Evolutionary conservation across 306 rosid genomes (phyloP), one percentile per base, ranked within the genome.

Genomic region (Albizia julibrissin): DNA sequence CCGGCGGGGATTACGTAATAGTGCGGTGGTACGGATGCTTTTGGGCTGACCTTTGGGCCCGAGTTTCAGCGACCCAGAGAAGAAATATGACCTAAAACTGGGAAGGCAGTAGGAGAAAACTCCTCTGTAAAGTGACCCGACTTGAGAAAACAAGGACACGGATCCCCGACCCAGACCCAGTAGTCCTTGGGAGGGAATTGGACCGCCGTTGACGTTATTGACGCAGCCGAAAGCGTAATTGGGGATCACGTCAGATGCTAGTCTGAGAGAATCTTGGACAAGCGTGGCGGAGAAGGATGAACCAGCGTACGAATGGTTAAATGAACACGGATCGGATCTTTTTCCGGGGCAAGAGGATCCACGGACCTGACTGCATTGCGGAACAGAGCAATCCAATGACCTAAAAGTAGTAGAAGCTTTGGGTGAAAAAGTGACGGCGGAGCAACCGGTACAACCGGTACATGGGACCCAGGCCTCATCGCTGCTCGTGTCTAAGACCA

Each of bases 91-190:
- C 65, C 31, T 62, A 1, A 24, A 62, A 62, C 37, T 27, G 69
- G 69, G 69, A 62, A 62, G 69, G 34, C 37, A 62, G 69, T 62
- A 62, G 69, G 69, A 62, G 69, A 62, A 62, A 14, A 62, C 69
- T 62, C 39, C 69, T 13, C 19, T 14, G 19, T 62, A 62, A 13
- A 62, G 3, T 14, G 69, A 27, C 3, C 37, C 69, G 39, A 37
- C 34, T 29, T 62, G 69, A 1, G 39, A 62, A 0, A 62, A 13
- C 14, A 62, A 62, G 3, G 69, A 62, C 39, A 62, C 13, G 3
- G 69, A 39, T 27, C 69, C 69, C 19, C 69, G 39, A 27, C 69
- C 69, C 69, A 62, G 37, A 14, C 69, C 69, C 37, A 62, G 34
- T 1, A 62, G 37, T 12, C 69, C 69, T 62, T 62, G 69, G 19